Evolutionary conservation across 73 alveolate genomes (phyloP).

Genomic region (Paramecium tetraurelia): DNA sequence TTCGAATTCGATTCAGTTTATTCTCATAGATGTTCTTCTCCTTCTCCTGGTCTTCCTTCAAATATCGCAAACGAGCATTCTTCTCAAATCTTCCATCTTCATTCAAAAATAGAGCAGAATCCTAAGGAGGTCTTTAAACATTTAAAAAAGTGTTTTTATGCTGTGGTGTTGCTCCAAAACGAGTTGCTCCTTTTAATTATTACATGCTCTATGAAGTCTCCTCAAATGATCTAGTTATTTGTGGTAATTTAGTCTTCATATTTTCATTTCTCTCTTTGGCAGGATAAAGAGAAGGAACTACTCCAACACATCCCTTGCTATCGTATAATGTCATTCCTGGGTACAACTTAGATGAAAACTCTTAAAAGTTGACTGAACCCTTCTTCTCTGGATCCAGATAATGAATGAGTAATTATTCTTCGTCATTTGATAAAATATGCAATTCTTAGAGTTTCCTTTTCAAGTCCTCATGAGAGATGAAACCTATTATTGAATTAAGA

Average conservation of each 20-base stretch:
- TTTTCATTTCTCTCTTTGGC: slow-evolving; percentile 44
- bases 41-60: slow-evolving; percentile 47
- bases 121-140: slow-evolving; percentile 48
- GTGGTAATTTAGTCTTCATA: slow-evolving; percentile 51
- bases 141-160: slow-evolving; percentile 50
- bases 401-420: slow-evolving; percentile 18
- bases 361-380: slow-evolving; percentile 52
- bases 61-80: slow-evolving; percentile 43
- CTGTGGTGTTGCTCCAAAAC: slow-evolving; percentile 59
- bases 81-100: slow-evolving; percentile 43
- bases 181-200: not conserved
- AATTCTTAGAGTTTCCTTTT: slow-evolving; percentile 9
- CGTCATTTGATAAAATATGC: slow-evolving; percentile 42
- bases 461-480: slow-evolving; percentile 46
- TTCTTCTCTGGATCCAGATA: slow-evolving; percentile 50
- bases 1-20: slow-evolving; percentile 42
- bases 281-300: slow-evolving; percentile 40
- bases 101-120: not conserved
- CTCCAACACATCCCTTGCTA: not conserved
- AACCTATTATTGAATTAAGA: not conserved
- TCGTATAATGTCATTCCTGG: slow-evolving; percentile 53
- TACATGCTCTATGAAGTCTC: not conserved
- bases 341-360: slow-evolving; percentile 34
- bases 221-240: not conserved
- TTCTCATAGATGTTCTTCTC: slow-evolving; percentile 31